phyloP scores from a whole-genome alignment of 257 asterid species.

The Paraleonurus japonicus region DNA sequence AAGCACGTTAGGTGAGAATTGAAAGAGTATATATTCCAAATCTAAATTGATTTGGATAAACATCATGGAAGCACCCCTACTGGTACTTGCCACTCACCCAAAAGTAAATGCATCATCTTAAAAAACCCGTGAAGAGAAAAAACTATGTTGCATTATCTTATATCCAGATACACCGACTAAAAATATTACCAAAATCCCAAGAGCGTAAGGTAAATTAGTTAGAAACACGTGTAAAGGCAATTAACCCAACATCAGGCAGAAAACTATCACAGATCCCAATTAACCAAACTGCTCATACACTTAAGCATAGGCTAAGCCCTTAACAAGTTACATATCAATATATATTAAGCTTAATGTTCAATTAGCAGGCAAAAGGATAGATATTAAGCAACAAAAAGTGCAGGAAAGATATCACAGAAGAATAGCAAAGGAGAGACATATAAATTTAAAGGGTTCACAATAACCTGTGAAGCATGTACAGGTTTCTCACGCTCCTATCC shows the following conservation, averaged over 20 bases:
- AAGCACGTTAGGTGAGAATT: slow-evolving; percentile 12
- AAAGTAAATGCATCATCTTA: neutral
- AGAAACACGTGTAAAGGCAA: neutral
- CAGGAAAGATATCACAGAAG: neutral
- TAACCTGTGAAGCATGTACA: slow-evolving; percentile 92
- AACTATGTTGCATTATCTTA: slow-evolving; percentile 3
- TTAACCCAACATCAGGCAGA: neutral
- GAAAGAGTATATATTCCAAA: neutral
- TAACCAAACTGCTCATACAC: neutral
- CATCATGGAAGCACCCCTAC: slow-evolving; percentile 6
- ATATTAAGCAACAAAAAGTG: neutral
- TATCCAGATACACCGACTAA: slow-evolving; percentile 1
- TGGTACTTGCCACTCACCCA: neutral
- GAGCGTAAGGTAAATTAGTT: neutral
- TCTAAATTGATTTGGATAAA: neutral
- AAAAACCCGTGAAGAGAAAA: slow-evolving; percentile 12
- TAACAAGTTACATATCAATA: neutral
- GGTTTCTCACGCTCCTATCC: slow-evolving; percentile 83
- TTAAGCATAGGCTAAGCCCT: neutral
- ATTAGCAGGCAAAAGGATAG: neutral
- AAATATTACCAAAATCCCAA: neutral
- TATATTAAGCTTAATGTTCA: neutral
- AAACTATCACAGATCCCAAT: neutral
- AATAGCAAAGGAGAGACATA: neutral
- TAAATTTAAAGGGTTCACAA: slow-evolving; percentile 8